Conservation (phyloP, 352 stramenopile genomes). For the Heterotrichella gracilis region DNA sequence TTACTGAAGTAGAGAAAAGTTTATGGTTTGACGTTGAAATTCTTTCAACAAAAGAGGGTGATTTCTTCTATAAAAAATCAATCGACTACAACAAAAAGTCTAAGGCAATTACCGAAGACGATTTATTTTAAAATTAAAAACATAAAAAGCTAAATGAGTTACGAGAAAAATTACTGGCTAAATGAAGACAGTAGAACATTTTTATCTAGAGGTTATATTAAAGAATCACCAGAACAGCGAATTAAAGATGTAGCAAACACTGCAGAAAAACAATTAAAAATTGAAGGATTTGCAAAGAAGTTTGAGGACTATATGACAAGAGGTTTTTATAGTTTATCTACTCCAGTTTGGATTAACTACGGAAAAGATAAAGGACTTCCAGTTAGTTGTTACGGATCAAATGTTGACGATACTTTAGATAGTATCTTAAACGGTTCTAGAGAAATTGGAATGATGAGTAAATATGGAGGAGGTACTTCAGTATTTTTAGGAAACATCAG, state of each 20-base stretch:
- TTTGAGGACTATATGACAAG: not conserved
- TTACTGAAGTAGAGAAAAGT: not conserved
- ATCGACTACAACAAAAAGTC: not conserved
- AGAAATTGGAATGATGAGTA: constrained; percentile 12
- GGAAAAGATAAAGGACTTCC: constrained; percentile 10
- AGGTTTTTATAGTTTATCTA: constrained; percentile 11
- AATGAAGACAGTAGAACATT: constrained; percentile 12
- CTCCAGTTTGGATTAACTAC: not conserved
- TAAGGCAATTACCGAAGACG: not conserved
- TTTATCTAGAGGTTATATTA: constrained; percentile 11
- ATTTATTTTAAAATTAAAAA: constrained; percentile 13
- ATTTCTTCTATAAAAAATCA: constrained; percentile 5
- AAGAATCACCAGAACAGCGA: not conserved
- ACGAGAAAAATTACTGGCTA: constrained; percentile 11
- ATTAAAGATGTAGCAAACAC: not conserved
- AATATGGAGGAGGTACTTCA: not conserved
- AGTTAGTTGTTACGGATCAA: constrained; percentile 7
- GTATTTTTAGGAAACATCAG: not conserved
- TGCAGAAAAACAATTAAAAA: not conserved
- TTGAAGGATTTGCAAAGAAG: constrained; percentile 8
- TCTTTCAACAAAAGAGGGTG: not conserved
- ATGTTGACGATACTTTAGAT: constrained; percentile 10
- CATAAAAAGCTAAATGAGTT: too few species aligned
- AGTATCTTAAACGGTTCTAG: not conserved
- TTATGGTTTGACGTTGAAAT: not conserved